Evolutionary conservation across 768 basidiomycete species (phyloP).

Genomic region (Tylopilus subfusipes): DNA sequence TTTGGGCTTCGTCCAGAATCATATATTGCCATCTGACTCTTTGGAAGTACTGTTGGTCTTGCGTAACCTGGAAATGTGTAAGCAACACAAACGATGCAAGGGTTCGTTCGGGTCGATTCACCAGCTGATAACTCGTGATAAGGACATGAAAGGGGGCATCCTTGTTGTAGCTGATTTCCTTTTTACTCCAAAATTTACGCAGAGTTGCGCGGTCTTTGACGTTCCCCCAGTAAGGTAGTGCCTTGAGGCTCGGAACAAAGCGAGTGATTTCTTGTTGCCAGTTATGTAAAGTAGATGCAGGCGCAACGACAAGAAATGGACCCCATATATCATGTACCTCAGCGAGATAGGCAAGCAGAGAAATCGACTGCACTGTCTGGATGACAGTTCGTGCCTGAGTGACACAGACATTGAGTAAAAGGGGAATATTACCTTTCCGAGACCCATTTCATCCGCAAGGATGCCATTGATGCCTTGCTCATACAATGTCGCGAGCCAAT

Average conservation of each 20-base stretch:
- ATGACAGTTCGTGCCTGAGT: background rate
- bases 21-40: conserved; percentile 99
- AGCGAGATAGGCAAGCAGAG: conserved; percentile 90
- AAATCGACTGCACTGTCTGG: conserved; percentile 97
- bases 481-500: conserved; percentile 96
- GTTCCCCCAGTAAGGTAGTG: conserved; percentile 97
- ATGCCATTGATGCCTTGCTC: conserved; percentile 99
- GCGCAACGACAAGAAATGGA: conserved; percentile 96
- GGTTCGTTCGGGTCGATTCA: conserved; percentile 33
- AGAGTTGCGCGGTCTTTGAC: conserved; percentile 93
- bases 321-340: conserved; percentile 99
- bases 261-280: conserved; percentile 99
- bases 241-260: conserved; percentile 91
- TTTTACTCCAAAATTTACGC: conserved; percentile 97
- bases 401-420: conserved; percentile 7
- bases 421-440: conserved; percentile 61
- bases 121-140: conserved; percentile 95
- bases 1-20: conserved; percentile 99
- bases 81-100: background rate
- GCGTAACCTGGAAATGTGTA: conserved; percentile 61
- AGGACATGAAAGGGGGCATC: conserved; percentile 96
- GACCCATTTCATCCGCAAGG: conserved; percentile 98
- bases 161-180: conserved; percentile 91
- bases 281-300: conserved; percentile 95
- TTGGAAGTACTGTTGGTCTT: conserved; percentile 98